Evolutionary conservation across 2,329 filamentous ascomycete species (phyloP), one percentile per base, ranked within the genome.

Genomic region (Fusarium sp.): DNA sequence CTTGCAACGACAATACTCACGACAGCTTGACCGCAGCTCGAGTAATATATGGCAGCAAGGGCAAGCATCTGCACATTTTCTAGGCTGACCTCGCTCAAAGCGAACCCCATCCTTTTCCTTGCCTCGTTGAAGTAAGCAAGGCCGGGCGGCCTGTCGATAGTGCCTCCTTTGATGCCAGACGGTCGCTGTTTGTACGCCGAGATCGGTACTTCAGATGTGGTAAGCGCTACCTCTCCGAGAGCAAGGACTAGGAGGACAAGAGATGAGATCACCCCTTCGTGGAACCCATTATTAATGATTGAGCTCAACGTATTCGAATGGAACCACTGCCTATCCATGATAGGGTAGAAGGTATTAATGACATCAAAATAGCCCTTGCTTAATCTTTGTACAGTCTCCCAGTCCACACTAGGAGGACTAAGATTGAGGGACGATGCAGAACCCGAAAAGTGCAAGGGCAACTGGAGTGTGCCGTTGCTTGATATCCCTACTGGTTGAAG

Each of bases 111-210:
- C n/a, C 86, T 80, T 60, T 83, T 83, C 51, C 88, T 81, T 16
- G 87, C 88, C 75, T 89, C 88, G 65, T 90, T 90, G 76, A 89
- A 90, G 36, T 88, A 81, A 2, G 81, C 81, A 4, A 90, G 74
- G 1, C 88, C 88, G 0, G 88, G 88, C 3, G 87, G 87, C 18
- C 78, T 79, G 15, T 81, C 78, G 4, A 76, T 69, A 3, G 82
- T 81, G 2, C 86, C 85, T 13, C 86, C 86, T 40, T 83, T 82
- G 26, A 88, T 78, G 4, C 86, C 86, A 69, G 86, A 86, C 2
- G 80, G 75, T 2, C 80, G 80, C 13, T 82, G 81, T 38, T 84
- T 80, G 52, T 81, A 77, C 8, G 77, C 72, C 46, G 79, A 78
- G 40, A 86, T 77, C 4, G 86, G 82, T 16, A 77, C 74, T 15